Evolutionary conservation across 2,329 filamentous ascomycete genomes (phyloP), one percentile per base, ranked within the genome.

Genomic region (Aspergillus ochraceus): DNA sequence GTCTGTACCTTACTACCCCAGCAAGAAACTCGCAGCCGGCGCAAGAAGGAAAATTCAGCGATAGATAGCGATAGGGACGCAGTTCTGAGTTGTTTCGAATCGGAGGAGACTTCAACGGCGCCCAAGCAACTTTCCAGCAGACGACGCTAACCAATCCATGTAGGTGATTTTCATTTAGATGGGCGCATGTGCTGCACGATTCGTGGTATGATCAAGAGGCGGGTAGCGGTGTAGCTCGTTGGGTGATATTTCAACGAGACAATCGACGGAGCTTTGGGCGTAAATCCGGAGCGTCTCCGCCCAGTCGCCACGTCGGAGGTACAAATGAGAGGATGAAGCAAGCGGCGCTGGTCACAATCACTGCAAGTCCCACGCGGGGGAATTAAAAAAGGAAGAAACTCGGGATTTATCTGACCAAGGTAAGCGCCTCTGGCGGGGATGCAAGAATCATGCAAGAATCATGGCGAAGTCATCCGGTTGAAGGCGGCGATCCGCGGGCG

Each of bases 201-300:
- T 54, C 52, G 62, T 64, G 62, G 62, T 57, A 60, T 61, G 59
- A 66, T 60, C 62, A 55, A 47, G 47, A 58, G 46, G 47, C n/a
- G 52, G 49, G 49, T 60, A 64, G 62, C 64, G 64, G 64, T 66
- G 64, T 62, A 55, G 22, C 19, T 56, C 20, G 29, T 32, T 60
- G 53, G 45, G 49, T 52, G 54, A 53, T 39, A 26, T 22, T 46
- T 50, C 26, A 45, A 42, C 50, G 47, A 56, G 51, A 42, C 29
- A 32, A 29, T 52, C 50, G 45, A 22, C 19, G 29, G 45, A 60
- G 45, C 55, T 62, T 58, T 55, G 50, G 54, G 52, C 53, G 58
- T 57, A 53, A 60, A 55, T 52, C 54, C 49, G 24, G 57, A 54
- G 47, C 42, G 45, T 55, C 24, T 20, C 14, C 14, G 36, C 36